A percentile compares a stretch with the other conserved stretches of the same genome.
These are phyloP conservation scores for Exserohilum turcica DNA, from an alignment of 2,329 filamentous ascomycete species.

Conservation along the genomic window DNA sequence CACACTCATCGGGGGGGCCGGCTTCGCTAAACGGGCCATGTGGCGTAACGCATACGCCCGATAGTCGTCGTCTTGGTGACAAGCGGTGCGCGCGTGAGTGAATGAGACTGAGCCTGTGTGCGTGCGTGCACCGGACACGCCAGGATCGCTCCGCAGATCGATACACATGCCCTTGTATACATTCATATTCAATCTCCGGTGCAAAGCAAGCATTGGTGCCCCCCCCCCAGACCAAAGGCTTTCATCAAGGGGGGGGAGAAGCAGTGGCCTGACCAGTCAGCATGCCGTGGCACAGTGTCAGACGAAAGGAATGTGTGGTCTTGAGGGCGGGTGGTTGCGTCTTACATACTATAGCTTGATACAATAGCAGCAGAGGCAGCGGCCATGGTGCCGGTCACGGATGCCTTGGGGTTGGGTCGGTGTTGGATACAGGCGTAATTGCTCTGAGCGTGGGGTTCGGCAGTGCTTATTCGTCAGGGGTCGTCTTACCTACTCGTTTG, in stretches of 20 bases:
- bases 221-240: no score
- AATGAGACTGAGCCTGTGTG: constrained; percentile 10
- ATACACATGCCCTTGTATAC: constrained; percentile 20
- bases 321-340: constrained; percentile 30
- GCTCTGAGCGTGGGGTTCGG: constrained; percentile 14
- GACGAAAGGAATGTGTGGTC: constrained; percentile 5
- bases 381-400: constrained; percentile 24
- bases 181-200: constrained; percentile 12
- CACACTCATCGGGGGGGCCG: constrained; percentile 20
- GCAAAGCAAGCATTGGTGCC: constrained; percentile 14
- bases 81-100: background rate
- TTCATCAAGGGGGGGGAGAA: no score
- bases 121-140: constrained; percentile 21
- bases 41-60: constrained; percentile 16
- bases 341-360: constrained; percentile 33
- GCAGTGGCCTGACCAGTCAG: constrained; percentile 12
- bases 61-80: constrained; percentile 9
- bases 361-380: constrained; percentile 29
- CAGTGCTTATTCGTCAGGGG: constrained; percentile 12
- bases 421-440: constrained; percentile 20
- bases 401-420: constrained; percentile 33
- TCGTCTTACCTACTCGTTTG: constrained; percentile 37
- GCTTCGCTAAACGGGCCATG: constrained; percentile 15
- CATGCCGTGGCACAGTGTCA: constrained; percentile 24
- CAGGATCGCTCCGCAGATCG: constrained; percentile 15